A percentile compares a stretch with the other conserved stretches of the same genome.
Evolutionary conservation across 2,329 filamentous ascomycete genomes (phyloP).

Genomic region (Epichloe uncinata): DNA sequence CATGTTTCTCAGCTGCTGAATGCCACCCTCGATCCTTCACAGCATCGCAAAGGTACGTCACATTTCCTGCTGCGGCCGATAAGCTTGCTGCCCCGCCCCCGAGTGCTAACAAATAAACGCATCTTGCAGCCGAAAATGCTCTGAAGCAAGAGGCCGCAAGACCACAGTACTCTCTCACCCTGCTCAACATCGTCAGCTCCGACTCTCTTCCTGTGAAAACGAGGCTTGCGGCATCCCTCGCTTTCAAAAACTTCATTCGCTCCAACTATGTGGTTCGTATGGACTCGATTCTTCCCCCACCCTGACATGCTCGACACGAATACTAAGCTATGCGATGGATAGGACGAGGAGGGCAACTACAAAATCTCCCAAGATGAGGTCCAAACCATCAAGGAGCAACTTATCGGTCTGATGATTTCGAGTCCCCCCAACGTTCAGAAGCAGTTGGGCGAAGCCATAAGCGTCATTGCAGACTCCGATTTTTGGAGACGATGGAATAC

Average conservation of each 20-base stretch:
- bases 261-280: constrained; percentile 70
- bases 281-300: background rate
- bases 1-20: constrained; percentile 71
- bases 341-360: constrained; percentile 89
- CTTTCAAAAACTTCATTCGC: constrained; percentile 98
- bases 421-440: constrained; percentile 79
- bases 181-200: constrained; percentile 82
- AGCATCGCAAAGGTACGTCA: constrained; percentile 74
- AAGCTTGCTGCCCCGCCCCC: constrained; percentile 13
- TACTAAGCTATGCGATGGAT: constrained; percentile 9
- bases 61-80: constrained; percentile 8
- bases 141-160: constrained; percentile 70
- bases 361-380: constrained; percentile 77
- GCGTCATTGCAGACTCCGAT: constrained; percentile 93
- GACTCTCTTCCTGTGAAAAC: constrained; percentile 60
- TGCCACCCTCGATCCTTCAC: constrained; percentile 74
- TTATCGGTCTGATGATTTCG: constrained; percentile 93
- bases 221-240: constrained; percentile 75
- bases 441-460: constrained; percentile 92
- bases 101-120: constrained; percentile 23
- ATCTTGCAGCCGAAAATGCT: constrained; percentile 57
- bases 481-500: constrained; percentile 96
- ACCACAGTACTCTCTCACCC: constrained; percentile 72
- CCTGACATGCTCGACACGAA: constrained; percentile 1
- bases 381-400: constrained; percentile 78